Evolutionary conservation across 331 rosid genomes (phyloP).

Genomic region (Telfairia occidentalis): DNA sequence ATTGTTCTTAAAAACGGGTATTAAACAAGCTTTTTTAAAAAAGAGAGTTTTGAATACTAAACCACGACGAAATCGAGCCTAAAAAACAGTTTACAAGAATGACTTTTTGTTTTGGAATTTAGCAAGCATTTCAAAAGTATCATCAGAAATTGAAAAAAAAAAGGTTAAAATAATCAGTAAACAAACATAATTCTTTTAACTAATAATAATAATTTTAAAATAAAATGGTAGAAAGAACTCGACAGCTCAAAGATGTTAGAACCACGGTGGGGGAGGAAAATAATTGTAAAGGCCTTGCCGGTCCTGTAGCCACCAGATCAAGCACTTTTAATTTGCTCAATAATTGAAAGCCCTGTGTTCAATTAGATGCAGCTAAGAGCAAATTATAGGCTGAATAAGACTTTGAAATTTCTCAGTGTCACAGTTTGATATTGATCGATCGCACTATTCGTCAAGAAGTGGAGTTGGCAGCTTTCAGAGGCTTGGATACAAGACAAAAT

Average conservation of each 20-base stretch:
- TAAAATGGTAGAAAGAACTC: neutral
- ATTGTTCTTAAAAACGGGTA: neutral
- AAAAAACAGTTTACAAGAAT: neutral
- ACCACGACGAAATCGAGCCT: neutral
- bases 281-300: neutral
- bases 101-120: slow-evolving; percentile 2
- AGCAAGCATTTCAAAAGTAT: neutral
- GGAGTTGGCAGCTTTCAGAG: slow-evolving; percentile 3
- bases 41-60: neutral
- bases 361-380: slow-evolving; percentile 6
- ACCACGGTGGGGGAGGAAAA: neutral
- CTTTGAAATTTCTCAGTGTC: neutral
- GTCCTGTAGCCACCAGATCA: neutral
- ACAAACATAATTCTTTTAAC: neutral
- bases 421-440: neutral
- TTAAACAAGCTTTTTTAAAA: neutral
- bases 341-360: slow-evolving; percentile 1
- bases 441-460: neutral
- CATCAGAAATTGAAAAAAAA: neutral
- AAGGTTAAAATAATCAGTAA: neutral
- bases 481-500: neutral
- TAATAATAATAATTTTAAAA: neutral
- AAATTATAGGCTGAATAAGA: neutral
- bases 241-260: neutral
- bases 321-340: slow-evolving; percentile 2